Percentiles rank a stretch among this genome's conserved stretches.
Conservation (phyloP, 306 rosid genomes). For the Vachellia collinsii region DNA sequence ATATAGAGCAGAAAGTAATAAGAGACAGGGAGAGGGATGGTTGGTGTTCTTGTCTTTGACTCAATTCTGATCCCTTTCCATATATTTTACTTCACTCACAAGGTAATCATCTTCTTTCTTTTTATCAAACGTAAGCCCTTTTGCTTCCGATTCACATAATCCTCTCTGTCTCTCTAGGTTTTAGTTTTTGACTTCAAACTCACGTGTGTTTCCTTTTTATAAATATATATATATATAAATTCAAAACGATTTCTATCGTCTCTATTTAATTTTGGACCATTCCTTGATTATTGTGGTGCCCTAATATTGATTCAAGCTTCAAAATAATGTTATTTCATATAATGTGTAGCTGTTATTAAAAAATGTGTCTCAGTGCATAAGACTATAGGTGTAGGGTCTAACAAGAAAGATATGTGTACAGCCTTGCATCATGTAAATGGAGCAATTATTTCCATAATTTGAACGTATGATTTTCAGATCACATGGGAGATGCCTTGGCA, state of each 20-base stretch:
- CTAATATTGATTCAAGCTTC: neutral
- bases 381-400: too few species aligned
- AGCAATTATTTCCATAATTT: too few species aligned
- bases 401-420: too few species aligned
- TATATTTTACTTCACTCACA: slow-evolving; percentile 91
- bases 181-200: slow-evolving; percentile 47
- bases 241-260: neutral
- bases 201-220: slow-evolving; percentile 45
- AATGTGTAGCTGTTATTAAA: neutral
- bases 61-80: slow-evolving; percentile 61
- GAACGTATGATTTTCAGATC: too few species aligned
- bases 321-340: neutral
- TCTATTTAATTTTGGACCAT: neutral
- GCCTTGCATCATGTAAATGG: too few species aligned
- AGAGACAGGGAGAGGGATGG: slow-evolving; percentile 45
- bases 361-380: too few species aligned
- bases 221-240: neutral
- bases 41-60: slow-evolving; percentile 78
- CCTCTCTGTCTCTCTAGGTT: slow-evolving; percentile 36
- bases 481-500: too few species aligned
- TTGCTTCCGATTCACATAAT: slow-evolving; percentile 86
- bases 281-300: too few species aligned
- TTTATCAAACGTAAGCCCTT: slow-evolving; percentile 43
- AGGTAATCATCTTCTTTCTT: slow-evolving; percentile 69
- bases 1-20: slow-evolving; percentile 43